Percentiles rank a stretch among this genome's conserved stretches.
Evolutionary conservation across 177 flowering plant genomes (phyloP).

Genomic region (Vitis hybrid): DNA sequence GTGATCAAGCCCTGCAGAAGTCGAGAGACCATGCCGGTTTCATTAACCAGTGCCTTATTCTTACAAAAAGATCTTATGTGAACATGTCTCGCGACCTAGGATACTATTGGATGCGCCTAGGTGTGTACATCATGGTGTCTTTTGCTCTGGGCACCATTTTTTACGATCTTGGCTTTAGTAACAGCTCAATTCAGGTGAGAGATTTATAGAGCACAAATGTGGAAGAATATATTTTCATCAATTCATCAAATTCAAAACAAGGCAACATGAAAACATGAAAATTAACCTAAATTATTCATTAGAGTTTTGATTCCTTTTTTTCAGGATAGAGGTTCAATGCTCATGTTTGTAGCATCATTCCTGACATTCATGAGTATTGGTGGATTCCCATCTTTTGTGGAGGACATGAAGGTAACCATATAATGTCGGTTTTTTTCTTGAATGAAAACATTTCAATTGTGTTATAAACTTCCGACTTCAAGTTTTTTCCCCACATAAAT

Average conservation of each 20-base stretch:
- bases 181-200: slow-evolving; percentile 41
- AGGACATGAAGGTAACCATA: slow-evolving; percentile 21
- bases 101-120: slow-evolving; percentile 61
- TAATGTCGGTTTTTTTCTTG: no score
- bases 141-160: slow-evolving; percentile 47
- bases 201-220: neutral
- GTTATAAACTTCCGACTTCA: neutral
- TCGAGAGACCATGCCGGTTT: slow-evolving; percentile 35
- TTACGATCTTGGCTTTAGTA: slow-evolving; percentile 28
- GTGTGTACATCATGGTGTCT: slow-evolving; percentile 29
- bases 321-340: slow-evolving; percentile 43
- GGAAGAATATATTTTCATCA: neutral
- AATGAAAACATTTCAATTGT: no score
- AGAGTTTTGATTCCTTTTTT: neutral
- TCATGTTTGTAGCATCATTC: slow-evolving; percentile 40
- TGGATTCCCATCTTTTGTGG: slow-evolving; percentile 57
- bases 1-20: slow-evolving; percentile 16
- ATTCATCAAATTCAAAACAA: neutral
- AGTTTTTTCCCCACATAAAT: neutral
- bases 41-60: slow-evolving; percentile 37
- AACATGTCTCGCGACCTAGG: slow-evolving; percentile 63
- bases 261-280: neutral
- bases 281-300: neutral
- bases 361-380: slow-evolving; percentile 51
- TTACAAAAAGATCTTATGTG: slow-evolving; percentile 49